Evolutionary conservation across 345 rosid species (phyloP).

Genomic region (Excoecaria agallocha): DNA sequence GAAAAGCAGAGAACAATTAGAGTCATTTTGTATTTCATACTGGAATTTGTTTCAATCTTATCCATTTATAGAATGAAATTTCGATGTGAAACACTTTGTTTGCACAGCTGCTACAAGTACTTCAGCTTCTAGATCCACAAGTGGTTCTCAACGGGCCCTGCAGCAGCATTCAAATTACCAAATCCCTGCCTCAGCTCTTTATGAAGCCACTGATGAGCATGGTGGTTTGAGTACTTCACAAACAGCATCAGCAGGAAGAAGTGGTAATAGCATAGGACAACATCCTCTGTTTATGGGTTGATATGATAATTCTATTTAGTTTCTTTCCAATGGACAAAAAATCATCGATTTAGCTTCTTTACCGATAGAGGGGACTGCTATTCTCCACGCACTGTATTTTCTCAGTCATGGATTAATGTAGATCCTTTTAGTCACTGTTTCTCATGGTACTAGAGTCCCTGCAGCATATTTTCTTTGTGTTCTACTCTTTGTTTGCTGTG

Average conservation of each 20-base stretch:
- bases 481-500: not conserved
- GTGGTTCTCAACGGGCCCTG: slow-evolving; percentile 43
- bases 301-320: not conserved
- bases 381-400: not conserved
- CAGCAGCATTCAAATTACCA: slow-evolving; percentile 66
- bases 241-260: slow-evolving; percentile 40
- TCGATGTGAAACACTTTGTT: slow-evolving; percentile 9
- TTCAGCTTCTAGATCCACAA: slow-evolving; percentile 41
- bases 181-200: slow-evolving; percentile 88
- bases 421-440: not conserved
- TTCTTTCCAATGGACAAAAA: not conserved
- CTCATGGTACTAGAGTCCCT: not conserved
- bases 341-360: not conserved
- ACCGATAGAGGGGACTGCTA: not conserved
- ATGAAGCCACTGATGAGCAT: slow-evolving; percentile 56
- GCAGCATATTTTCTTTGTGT: not conserved
- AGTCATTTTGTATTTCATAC: not conserved
- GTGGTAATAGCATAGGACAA: slow-evolving; percentile 38
- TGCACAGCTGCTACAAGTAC: slow-evolving; percentile 45
- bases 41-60: not conserved
- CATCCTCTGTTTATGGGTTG: slow-evolving; percentile 5
- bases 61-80: slow-evolving; percentile 8
- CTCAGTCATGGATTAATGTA: not conserved
- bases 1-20: not conserved
- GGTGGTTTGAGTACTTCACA: slow-evolving; percentile 36